A percentile compares a stretch with the other conserved stretches of the same genome.
These are phyloP conservation scores for Chenopodium album DNA, from an alignment of 148 eudicot species.

Conservation along the genomic window DNA sequence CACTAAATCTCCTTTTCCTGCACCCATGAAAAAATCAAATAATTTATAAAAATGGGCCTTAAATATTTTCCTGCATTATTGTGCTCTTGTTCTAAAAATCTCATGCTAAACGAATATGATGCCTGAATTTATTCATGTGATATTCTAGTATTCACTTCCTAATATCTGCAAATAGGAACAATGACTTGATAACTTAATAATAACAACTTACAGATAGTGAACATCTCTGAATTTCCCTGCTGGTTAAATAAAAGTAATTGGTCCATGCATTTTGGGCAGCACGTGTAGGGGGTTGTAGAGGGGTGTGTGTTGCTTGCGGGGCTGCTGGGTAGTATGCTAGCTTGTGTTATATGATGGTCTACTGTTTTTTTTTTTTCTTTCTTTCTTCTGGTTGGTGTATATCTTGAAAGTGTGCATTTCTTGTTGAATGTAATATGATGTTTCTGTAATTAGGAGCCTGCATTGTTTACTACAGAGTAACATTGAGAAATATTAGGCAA, in stretches of 20 bases:
- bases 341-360: too few relatives aligned
- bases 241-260: constrained; percentile 86
- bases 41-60: not conserved
- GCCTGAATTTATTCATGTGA: not conserved
- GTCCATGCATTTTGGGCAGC: constrained; percentile 53
- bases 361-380: too few relatives aligned
- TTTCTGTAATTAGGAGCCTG: too few relatives aligned
- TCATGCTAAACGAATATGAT: not conserved
- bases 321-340: too few relatives aligned
- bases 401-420: too few relatives aligned
- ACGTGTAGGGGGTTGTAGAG: too few relatives aligned
- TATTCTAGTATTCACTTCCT: not conserved
- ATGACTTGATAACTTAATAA: constrained; percentile 44
- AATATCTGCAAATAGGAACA: not conserved
- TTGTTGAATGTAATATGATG: too few relatives aligned
- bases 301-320: too few relatives aligned
- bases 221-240: constrained; percentile 90
- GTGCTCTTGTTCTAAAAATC: not conserved
- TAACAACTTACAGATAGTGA: constrained; percentile 72
- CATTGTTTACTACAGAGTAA: too few relatives aligned
- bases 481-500: too few relatives aligned
- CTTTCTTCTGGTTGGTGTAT: too few relatives aligned
- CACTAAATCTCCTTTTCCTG: constrained; percentile 81
- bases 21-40: constrained; percentile 15
- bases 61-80: not conserved